Percentiles rank a stretch among this genome's conserved stretches.
Evolutionary conservation across 2,329 filamentous ascomycete species (phyloP).

Genomic region (Escovopsis weberi): DNA sequence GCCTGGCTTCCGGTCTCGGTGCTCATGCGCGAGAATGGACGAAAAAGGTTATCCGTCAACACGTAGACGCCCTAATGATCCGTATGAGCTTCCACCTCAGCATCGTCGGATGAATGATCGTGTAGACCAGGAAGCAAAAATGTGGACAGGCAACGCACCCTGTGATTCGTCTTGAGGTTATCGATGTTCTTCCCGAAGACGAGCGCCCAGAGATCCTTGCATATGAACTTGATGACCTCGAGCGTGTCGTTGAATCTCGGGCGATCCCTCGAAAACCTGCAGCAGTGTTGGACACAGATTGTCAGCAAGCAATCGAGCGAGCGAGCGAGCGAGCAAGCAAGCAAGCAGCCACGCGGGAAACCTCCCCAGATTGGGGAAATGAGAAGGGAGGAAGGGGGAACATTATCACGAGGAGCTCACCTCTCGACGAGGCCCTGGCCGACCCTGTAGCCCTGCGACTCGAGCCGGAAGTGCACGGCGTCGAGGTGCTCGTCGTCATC

Average conservation of each 20-base stretch:
- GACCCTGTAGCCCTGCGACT: slow-evolving; percentile 77
- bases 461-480: slow-evolving; percentile 70
- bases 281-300: too few relatives aligned
- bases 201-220: slow-evolving; percentile 93
- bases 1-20: slow-evolving; percentile 63
- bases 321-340: too few relatives aligned
- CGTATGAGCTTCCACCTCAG: too few relatives aligned
- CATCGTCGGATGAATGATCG: background rate
- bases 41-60: slow-evolving; percentile 82
- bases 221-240: slow-evolving; percentile 95
- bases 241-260: slow-evolving; percentile 84
- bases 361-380: too few relatives aligned
- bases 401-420: slow-evolving; percentile 30
- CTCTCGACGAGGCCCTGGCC: slow-evolving; percentile 85
- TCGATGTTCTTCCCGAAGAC: slow-evolving; percentile 96
- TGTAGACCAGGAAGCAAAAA: background rate
- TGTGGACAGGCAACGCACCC: slow-evolving; percentile 34
- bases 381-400: too few relatives aligned
- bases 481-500: slow-evolving; percentile 76
- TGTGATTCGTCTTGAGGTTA: slow-evolving; percentile 95
- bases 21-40: slow-evolving; percentile 79
- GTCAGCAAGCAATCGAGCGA: too few relatives aligned
- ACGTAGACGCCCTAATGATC: slow-evolving; percentile 71
- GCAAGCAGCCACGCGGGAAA: too few relatives aligned
- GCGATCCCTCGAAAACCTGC: slow-evolving; percentile 64